A percentile compares a stretch with the other conserved stretches of the same genome.
These are phyloP conservation scores for Hymenoscyphus occultus DNA, from an alignment of 2,329 filamentous ascomycete species.

Conservation along the genomic window DNA sequence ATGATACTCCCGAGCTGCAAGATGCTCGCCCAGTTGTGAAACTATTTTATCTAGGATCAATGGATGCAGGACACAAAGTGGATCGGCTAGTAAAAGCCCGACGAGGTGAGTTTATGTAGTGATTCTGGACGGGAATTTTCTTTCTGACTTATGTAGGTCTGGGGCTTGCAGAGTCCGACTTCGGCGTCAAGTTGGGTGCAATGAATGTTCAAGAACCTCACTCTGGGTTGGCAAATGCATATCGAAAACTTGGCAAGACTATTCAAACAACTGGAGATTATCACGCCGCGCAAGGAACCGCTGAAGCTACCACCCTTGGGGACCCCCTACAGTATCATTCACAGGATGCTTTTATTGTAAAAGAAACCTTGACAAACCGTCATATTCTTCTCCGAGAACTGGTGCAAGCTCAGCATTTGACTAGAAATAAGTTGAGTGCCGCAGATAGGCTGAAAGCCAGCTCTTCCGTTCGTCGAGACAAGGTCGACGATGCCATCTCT, in stretches of 20 bases:
- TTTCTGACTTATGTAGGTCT: slow-evolving; percentile 61
- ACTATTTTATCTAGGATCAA: slow-evolving; percentile 88
- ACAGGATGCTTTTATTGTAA: slow-evolving; percentile 93
- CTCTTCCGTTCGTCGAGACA: slow-evolving; percentile 84
- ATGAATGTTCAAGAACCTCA: slow-evolving; percentile 92
- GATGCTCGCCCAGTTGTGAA: slow-evolving; percentile 89
- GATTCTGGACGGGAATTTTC: neutral
- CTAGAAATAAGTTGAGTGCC: slow-evolving; percentile 77
- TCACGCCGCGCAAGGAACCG: slow-evolving; percentile 93
- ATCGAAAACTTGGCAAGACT: slow-evolving; percentile 90
- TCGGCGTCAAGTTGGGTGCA: slow-evolving; percentile 82
- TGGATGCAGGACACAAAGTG: slow-evolving; percentile 97
- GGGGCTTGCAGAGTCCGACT: slow-evolving; percentile 86
- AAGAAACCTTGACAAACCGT: slow-evolving; percentile 95
- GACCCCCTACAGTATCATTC: slow-evolving; percentile 95
- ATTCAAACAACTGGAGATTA: slow-evolving; percentile 93
- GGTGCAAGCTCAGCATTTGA: slow-evolving; percentile 82
- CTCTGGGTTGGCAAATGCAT: slow-evolving; percentile 80
- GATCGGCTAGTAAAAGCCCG: slow-evolving; percentile 90
- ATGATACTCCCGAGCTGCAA: slow-evolving; percentile 92
- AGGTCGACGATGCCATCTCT: slow-evolving; percentile 95
- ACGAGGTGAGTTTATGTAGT: slow-evolving; percentile 61
- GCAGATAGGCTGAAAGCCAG: slow-evolving; percentile 86
- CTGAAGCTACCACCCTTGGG: slow-evolving; percentile 89
- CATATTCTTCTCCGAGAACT: slow-evolving; percentile 95